These are phyloP conservation scores for Sambucus nigra DNA, from an alignment of 129 eudicot genomes.

Conservation along the genomic window DNA sequence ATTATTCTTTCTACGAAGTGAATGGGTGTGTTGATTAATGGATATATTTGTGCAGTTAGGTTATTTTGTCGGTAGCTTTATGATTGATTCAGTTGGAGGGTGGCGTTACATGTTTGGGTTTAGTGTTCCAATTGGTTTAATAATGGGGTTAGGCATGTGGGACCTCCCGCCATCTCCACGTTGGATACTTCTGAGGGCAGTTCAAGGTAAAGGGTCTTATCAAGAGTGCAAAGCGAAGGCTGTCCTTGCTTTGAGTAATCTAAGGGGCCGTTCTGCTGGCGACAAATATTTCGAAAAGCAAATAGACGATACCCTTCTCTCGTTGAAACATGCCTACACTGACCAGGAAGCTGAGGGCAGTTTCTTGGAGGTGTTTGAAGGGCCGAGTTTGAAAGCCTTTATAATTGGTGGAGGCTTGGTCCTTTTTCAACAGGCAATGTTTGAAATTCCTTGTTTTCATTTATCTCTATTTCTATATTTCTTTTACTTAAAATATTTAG, in stretches of 20 bases:
- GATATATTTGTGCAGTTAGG: constrained; percentile 55
- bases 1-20: not conserved
- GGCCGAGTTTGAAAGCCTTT: constrained; percentile 79
- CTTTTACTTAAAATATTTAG: not conserved
- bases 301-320: constrained; percentile 70
- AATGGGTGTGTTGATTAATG: constrained; percentile 3
- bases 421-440: constrained; percentile 86
- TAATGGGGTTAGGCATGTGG: constrained; percentile 87
- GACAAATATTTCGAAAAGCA: constrained; percentile 59
- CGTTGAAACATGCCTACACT: constrained; percentile 55
- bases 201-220: constrained; percentile 66
- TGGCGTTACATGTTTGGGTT: constrained; percentile 98
- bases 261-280: constrained; percentile 71
- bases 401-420: constrained; percentile 98
- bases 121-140: constrained; percentile 64
- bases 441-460: constrained; percentile 2
- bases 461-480: not conserved
- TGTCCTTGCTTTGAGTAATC: constrained; percentile 48
- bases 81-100: constrained; percentile 69
- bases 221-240: constrained; percentile 73
- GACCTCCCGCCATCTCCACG: constrained; percentile 88
- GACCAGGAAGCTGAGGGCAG: constrained; percentile 71
- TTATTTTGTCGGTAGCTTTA: constrained; percentile 73
- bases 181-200: constrained; percentile 87
- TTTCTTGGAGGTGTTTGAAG: constrained; percentile 77